Evolutionary conservation across 495 filamentous ascomycete species (phyloP), one percentile per base, ranked within the genome.

Genomic region (Neurospora cerealis): DNA sequence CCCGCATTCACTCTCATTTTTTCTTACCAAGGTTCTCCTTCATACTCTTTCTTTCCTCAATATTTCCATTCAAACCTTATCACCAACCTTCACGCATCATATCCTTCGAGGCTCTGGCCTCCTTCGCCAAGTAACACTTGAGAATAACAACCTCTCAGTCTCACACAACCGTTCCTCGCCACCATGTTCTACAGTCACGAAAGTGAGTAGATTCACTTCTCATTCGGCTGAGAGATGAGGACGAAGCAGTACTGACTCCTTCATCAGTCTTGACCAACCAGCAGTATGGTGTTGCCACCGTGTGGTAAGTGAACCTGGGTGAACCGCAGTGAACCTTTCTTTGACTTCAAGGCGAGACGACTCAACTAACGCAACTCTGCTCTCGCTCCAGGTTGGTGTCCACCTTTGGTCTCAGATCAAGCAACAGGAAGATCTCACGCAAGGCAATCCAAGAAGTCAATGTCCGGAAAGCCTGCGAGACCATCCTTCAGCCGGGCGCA

Each of bases 121-220:
- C 28, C 28, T 44, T 21, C 34, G 21, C 34, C 9, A 21, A n/a
- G 13, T 42, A 70, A 44, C 69, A 13, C 39, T 21, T 28, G 69
- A 70, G 10, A 46, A 21, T 28, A 46, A 70, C 28, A 66, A 34
- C 15, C 28, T 34, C 28, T 60, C 13, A 19, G 15, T 34, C 28
- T 62, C 15, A 66, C 32, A 19, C 70, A 54, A 11, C 13, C 19
- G 70, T 32, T 42, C 5, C 24, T 44, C 15, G 40, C 24, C 21
- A 80, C 73, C 73, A 97, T 97, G 94, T 97, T 97, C 78, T 97
- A 96, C 82, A 96, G 92, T 78, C 92, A 96, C 82, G 94, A 96
- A 81, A 93, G 94, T 95, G 85, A 78, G 89, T 79, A 60, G 54
- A 19, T 69, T 40, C 28, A 48, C 38, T 69, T 46, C 38, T 44